Evolutionary conservation across 495 filamentous ascomycete species (phyloP).

Genomic region (Lepraria neglecta): DNA sequence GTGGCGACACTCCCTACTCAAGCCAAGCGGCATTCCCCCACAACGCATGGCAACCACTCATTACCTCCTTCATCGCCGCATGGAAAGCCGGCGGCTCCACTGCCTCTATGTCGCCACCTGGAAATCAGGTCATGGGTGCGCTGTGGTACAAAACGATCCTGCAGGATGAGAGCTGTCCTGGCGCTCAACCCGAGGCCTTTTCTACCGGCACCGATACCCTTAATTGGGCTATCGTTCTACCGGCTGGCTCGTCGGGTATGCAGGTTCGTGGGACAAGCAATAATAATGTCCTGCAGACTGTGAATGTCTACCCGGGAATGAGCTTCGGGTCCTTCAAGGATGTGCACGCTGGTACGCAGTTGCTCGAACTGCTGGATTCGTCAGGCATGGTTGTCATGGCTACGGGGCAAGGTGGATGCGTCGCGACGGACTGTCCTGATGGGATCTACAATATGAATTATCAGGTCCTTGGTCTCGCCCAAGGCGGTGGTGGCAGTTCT

Average conservation of each 20-base stretch:
- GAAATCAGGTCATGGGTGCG: constrained; percentile 3
- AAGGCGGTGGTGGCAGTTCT: neutral
- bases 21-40: constrained; percentile 29
- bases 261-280: constrained; percentile 20
- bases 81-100: constrained; percentile 32
- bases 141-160: constrained; percentile 28
- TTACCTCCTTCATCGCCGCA: constrained; percentile 35
- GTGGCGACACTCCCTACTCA: constrained; percentile 31
- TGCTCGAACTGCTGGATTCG: constrained; percentile 21
- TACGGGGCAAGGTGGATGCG: constrained; percentile 15
- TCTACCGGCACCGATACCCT: constrained; percentile 18
- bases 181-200: neutral
- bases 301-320: constrained; percentile 15
- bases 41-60: constrained; percentile 32
- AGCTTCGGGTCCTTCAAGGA: constrained; percentile 15
- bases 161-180: constrained; percentile 18
- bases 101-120: constrained; percentile 14
- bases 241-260: constrained; percentile 8
- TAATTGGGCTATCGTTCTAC: constrained; percentile 23
- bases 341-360: constrained; percentile 19
- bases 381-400: constrained; percentile 9
- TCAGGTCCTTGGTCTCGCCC: constrained; percentile 20
- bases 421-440: constrained; percentile 7
- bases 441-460: constrained; percentile 28
- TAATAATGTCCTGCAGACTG: constrained; percentile 3